Conservation (phyloP, 768 basidiomycete species). For the Suillus discolor region DNA sequence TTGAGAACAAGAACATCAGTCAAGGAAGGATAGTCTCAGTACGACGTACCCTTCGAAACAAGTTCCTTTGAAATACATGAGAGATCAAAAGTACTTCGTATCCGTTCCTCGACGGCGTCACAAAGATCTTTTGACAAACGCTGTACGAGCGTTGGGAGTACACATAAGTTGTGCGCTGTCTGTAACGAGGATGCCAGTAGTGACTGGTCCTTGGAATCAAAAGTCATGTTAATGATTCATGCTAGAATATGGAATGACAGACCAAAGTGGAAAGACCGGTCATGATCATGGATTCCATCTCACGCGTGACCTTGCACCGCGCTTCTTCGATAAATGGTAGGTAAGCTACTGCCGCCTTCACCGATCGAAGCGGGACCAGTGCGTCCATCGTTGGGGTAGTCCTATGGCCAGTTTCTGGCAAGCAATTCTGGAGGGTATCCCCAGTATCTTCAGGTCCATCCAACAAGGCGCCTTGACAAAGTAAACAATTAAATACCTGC, state of each 20-base stretch:
- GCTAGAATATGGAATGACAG: constrained; percentile 27
- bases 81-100: constrained; percentile 84
- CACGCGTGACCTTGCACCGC: constrained; percentile 66
- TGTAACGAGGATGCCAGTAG: constrained; percentile 92
- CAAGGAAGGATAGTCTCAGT: neutral
- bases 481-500: neutral
- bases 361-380: constrained; percentile 65
- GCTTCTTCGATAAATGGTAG: constrained; percentile 74
- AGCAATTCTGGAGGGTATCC: constrained; percentile 2
- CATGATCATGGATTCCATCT: constrained; percentile 93
- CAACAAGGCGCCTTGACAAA: constrained; percentile 48
- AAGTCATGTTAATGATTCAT: neutral
- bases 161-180: constrained; percentile 90
- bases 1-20: neutral
- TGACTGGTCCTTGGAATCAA: constrained; percentile 71
- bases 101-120: constrained; percentile 80
- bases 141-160: constrained; percentile 83
- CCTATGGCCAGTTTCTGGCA: constrained; percentile 12
- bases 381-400: constrained; percentile 20
- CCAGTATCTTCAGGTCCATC: constrained; percentile 39
- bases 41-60: constrained; percentile 64
- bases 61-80: constrained; percentile 85
- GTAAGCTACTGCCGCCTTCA: constrained; percentile 71
- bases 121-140: constrained; percentile 78
- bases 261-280: constrained; percentile 79